phyloP scores from a whole-genome alignment of 306 rosid genomes.

The Neltuma alba region DNA sequence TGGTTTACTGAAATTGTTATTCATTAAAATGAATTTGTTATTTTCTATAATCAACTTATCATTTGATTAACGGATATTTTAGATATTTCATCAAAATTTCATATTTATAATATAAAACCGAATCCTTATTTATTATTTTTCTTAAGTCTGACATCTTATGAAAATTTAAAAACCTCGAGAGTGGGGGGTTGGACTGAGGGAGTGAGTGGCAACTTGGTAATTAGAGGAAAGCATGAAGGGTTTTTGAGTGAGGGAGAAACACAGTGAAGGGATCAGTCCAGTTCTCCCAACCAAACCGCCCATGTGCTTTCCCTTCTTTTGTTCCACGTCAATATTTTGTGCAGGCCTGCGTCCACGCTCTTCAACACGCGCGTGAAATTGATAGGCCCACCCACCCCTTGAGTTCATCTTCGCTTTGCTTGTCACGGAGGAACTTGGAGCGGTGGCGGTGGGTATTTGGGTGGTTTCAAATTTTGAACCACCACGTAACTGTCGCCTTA shows the following conservation, averaged over 20 bases:
- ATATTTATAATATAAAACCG: too few relatives aligned
- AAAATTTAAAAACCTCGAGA: too few relatives aligned
- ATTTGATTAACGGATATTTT: too few relatives aligned
- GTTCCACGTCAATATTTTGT: background rate
- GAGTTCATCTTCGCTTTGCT: background rate
- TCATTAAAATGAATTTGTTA: too few relatives aligned
- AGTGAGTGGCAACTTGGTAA: slow-evolving; percentile 29
- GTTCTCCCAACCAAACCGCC: background rate
- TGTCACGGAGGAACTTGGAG: background rate
- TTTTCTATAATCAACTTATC: too few relatives aligned
- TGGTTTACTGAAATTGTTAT: too few relatives aligned
- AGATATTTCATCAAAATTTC: too few relatives aligned
- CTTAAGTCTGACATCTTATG: too few relatives aligned
- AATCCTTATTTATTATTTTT: too few relatives aligned
- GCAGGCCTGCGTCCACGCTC: slow-evolving; percentile 32
- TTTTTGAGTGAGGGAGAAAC: background rate
- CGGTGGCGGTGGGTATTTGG: background rate
- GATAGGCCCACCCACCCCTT: slow-evolving; percentile 34
- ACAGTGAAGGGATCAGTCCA: slow-evolving; percentile 23
- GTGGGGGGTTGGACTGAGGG: too few relatives aligned
- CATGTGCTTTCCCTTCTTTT: background rate
- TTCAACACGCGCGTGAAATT: slow-evolving; percentile 48
- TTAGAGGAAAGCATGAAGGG: background rate
- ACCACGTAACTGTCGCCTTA: background rate
- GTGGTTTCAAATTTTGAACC: background rate